These are phyloP conservation scores for Suillus lakei DNA, from an alignment of 768 basidiomycete genomes.

Conservation along the genomic window DNA sequence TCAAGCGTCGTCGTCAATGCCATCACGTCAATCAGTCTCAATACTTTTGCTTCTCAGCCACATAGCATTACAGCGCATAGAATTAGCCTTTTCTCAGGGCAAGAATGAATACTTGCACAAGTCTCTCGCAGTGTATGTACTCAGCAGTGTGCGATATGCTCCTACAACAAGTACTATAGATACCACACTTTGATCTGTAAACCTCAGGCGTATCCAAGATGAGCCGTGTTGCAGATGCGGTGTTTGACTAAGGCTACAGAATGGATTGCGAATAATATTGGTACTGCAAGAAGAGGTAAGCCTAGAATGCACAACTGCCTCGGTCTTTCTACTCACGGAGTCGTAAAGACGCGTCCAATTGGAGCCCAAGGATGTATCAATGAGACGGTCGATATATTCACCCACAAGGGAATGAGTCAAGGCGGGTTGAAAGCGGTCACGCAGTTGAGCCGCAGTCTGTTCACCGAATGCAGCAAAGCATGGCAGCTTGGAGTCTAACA, in stretches of 20 bases:
- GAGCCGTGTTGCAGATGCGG: not conserved
- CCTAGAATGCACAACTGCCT: not conserved
- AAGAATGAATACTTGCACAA: too few relatives aligned
- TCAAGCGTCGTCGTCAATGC: too few relatives aligned
- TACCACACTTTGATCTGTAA: not conserved
- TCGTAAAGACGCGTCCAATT: slow-evolving; percentile 97
- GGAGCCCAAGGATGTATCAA: slow-evolving; percentile 89
- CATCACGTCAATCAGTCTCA: too few relatives aligned
- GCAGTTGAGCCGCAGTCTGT: slow-evolving; percentile 84
- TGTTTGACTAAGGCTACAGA: slow-evolving; percentile 45
- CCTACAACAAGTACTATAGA: slow-evolving; percentile 9
- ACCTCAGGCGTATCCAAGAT: not conserved
- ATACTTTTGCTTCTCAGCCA: too few relatives aligned
- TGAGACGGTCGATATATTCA: slow-evolving; percentile 87
- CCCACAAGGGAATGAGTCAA: slow-evolving; percentile 84
- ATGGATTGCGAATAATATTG: slow-evolving; percentile 96
- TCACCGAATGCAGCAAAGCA: slow-evolving; percentile 93
- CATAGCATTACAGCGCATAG: too few relatives aligned
- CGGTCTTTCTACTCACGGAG: slow-evolving; percentile 59
- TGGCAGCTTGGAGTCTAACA: slow-evolving; percentile 81
- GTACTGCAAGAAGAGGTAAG: slow-evolving; percentile 53
- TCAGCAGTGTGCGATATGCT: not conserved
- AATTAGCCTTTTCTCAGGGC: too few relatives aligned
- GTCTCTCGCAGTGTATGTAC: too few relatives aligned
- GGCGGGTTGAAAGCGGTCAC: slow-evolving; percentile 93